Percentiles rank a stretch among this genome's conserved stretches.
Conservation (phyloP, 345 rosid genomes). For the Euphorbia pulcherrima region DNA sequence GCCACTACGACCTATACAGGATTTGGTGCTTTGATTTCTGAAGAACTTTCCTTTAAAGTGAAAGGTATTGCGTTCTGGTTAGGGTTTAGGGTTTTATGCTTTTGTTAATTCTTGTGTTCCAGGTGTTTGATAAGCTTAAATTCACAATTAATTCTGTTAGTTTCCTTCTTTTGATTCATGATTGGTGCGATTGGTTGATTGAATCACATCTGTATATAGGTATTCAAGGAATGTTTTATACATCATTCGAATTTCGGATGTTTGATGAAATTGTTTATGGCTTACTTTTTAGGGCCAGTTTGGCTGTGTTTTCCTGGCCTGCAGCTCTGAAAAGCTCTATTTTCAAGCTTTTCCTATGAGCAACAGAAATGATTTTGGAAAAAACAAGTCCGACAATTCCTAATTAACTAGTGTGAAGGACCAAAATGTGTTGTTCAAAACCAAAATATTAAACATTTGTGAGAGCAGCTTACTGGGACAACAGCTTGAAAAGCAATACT, state of each 20-base stretch:
- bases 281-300: not conserved
- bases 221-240: not conserved
- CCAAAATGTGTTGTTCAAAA: no score
- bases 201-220: not conserved
- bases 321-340: no score
- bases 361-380: no score
- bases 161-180: not conserved
- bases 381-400: no score
- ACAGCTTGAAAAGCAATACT: no score
- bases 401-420: no score
- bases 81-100: not conserved
- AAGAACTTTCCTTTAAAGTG: slow-evolving; percentile 83
- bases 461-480: no score
- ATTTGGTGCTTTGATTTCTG: slow-evolving; percentile 88
- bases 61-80: slow-evolving; percentile 55
- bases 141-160: not conserved
- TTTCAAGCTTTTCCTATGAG: no score
- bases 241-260: not conserved
- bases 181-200: not conserved
- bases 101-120: not conserved
- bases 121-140: not conserved
- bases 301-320: not conserved
- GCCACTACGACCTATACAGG: slow-evolving; percentile 83
- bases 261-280: not conserved
- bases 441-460: no score